These are phyloP conservation scores for Solanum microdontum DNA, from an alignment of 257 asterid species.

Conservation along the genomic window DNA sequence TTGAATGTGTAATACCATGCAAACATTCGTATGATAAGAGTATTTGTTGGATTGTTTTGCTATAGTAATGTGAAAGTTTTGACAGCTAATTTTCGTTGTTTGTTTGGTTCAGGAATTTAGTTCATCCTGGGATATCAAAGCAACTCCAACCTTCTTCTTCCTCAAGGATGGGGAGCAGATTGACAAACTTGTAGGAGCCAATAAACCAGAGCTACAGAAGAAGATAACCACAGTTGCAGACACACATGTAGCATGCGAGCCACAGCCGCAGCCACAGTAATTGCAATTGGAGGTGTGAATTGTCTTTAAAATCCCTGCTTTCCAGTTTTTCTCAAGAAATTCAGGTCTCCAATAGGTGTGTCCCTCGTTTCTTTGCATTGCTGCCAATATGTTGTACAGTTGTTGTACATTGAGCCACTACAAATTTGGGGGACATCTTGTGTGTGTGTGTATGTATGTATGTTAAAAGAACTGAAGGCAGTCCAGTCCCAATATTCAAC, in stretches of 20 bases:
- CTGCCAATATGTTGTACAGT: background rate
- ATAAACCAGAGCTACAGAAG: conserved; percentile 87
- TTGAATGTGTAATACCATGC: background rate
- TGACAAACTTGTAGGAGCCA: conserved; percentile 96
- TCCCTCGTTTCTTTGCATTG: background rate
- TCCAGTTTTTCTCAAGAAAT: background rate
- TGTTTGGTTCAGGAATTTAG: conserved; percentile 67
- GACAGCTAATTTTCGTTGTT: background rate
- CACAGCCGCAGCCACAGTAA: conserved; percentile 13
- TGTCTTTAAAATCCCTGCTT: background rate
- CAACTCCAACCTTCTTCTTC: conserved; percentile 99
- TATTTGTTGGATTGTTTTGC: background rate
- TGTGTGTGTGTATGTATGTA: background rate
- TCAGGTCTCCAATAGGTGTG: background rate
- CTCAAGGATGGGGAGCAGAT: conserved; percentile 68
- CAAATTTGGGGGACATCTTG: background rate
- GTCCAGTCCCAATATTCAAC: background rate
- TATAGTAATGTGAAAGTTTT: background rate
- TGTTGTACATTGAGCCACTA: background rate
- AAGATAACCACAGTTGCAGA: conserved; percentile 54
- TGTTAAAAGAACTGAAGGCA: background rate
- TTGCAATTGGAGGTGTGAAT: background rate
- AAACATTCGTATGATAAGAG: background rate
- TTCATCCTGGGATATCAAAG: conserved; percentile 93
- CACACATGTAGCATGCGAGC: conserved; percentile 18